These are phyloP conservation scores for Discostella pseudostelligera DNA, from an alignment of 108 stramenopile genomes.

Conservation along the genomic window DNA sequence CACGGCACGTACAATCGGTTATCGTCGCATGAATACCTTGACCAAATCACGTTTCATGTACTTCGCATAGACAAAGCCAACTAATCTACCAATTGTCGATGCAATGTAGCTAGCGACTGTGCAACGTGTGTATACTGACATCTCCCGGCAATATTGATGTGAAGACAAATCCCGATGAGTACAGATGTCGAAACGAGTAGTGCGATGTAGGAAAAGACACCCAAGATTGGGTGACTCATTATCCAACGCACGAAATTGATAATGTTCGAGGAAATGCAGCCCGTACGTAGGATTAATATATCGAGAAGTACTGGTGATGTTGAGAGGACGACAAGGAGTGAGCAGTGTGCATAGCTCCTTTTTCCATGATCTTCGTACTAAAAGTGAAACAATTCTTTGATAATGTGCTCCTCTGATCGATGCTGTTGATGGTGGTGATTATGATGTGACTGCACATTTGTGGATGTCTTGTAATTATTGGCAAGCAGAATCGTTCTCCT, in stretches of 20 bases:
- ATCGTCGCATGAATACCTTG: conserved; percentile 32
- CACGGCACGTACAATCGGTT: conserved; percentile 35
- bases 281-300: conserved; percentile 12
- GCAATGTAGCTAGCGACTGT: conserved; percentile 28
- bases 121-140: conserved; percentile 12
- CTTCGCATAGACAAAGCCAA: conserved; percentile 31
- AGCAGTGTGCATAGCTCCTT: conserved; percentile 32
- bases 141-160: conserved; percentile 15
- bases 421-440: no score
- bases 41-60: conserved; percentile 44
- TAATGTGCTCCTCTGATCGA: not conserved
- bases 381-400: conserved; percentile 14
- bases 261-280: not conserved
- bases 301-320: conserved; percentile 24
- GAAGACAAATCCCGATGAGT: conserved; percentile 38
- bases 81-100: conserved; percentile 21
- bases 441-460: no score
- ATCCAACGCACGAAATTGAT: conserved; percentile 28
- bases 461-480: no score
- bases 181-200: conserved; percentile 20
- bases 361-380: conserved; percentile 25
- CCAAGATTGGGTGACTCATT: not conserved
- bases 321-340: conserved; percentile 20
- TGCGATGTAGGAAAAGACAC: conserved; percentile 19
- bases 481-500: no score